Conservation (phyloP, 2,329 filamentous ascomycete genomes). For the Exophiala bonariae region DNA sequence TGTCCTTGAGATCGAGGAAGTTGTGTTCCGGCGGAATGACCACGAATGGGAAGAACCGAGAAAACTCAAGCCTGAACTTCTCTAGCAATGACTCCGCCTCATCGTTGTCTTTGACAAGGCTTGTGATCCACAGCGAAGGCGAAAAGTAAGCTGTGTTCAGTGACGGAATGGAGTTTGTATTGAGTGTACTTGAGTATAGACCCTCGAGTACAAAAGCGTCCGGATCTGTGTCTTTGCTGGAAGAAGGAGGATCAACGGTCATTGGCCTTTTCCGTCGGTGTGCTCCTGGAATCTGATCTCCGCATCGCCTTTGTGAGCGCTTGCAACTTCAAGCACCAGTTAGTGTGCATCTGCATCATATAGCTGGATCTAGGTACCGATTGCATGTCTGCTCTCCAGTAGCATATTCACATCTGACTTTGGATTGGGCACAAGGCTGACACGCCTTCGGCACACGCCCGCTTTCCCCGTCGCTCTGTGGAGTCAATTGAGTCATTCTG, state of each 20-base stretch:
- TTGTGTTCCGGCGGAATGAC: constrained; percentile 21
- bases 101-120: constrained; percentile 5
- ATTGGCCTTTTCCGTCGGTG: no score
- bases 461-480: constrained; percentile 5
- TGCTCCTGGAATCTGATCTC: no score
- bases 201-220: no score
- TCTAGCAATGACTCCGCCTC: constrained; percentile 22
- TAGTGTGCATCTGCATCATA: background rate
- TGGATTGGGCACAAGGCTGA: constrained; percentile 20
- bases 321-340: constrained; percentile 26
- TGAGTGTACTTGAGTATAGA: background rate
- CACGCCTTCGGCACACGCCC: constrained; percentile 20
- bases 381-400: constrained; percentile 15
- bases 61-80: constrained; percentile 21
- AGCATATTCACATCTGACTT: constrained; percentile 21
- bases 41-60: constrained; percentile 31
- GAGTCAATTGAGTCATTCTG: constrained; percentile 3
- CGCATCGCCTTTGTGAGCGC: constrained; percentile 31
- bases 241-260: no score
- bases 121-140: constrained; percentile 7
- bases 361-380: constrained; percentile 6
- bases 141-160: constrained; percentile 1
- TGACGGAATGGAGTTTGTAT: background rate
- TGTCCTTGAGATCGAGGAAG: constrained; percentile 18
- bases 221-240: no score